Evolutionary conservation across 495 filamentous ascomycete species (phyloP).

Genomic region (Cryomyces antarcticus): DNA sequence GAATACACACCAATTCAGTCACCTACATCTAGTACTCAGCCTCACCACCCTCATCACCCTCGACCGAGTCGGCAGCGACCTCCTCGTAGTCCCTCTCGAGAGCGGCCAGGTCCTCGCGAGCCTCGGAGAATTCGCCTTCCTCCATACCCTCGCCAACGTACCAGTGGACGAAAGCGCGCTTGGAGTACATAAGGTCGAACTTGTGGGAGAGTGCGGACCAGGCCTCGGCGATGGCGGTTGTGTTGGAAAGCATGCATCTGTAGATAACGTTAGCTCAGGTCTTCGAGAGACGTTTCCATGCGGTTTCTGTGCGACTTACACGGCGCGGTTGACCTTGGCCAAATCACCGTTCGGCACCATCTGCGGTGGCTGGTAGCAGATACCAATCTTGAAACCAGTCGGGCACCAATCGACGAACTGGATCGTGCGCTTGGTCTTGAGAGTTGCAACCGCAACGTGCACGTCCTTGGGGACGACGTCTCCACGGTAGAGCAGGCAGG

Average conservation of each 20-base stretch:
- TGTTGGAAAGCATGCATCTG: conserved; percentile 96
- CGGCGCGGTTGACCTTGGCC: conserved; percentile 91
- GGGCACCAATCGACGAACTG: conserved; percentile 99
- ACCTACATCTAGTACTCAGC: conserved; percentile 65
- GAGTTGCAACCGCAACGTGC: conserved; percentile 70
- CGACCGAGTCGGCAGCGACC: conserved; percentile 87
- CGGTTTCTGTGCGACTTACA: conserved; percentile 37
- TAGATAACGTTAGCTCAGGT: conserved; percentile 18
- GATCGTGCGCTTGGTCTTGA: conserved; percentile 97
- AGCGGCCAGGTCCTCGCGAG: conserved; percentile 91
- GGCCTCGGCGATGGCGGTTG: conserved; percentile 94
- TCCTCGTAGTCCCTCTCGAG: conserved; percentile 99
- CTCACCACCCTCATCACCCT: conserved; percentile 72
- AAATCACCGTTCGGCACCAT: conserved; percentile 91
- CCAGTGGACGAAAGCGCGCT: conserved; percentile 99
- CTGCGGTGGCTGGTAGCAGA: conserved; percentile 95
- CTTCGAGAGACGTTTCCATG: not conserved
- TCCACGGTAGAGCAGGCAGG: conserved; percentile 91
- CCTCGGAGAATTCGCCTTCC: conserved; percentile 98
- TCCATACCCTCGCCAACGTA: conserved; percentile 99
- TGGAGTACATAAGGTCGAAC: conserved; percentile 99
- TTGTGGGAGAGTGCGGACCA: conserved; percentile 96
- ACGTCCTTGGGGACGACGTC: conserved; percentile 95
- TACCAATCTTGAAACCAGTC: conserved; percentile 98
- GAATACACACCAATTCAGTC: too few species aligned